A percentile compares a stretch with the other conserved stretches of the same genome.
These are phyloP conservation scores for Ilex aquifolium DNA, from an alignment of 257 asterid genomes.

Conservation along the genomic window DNA sequence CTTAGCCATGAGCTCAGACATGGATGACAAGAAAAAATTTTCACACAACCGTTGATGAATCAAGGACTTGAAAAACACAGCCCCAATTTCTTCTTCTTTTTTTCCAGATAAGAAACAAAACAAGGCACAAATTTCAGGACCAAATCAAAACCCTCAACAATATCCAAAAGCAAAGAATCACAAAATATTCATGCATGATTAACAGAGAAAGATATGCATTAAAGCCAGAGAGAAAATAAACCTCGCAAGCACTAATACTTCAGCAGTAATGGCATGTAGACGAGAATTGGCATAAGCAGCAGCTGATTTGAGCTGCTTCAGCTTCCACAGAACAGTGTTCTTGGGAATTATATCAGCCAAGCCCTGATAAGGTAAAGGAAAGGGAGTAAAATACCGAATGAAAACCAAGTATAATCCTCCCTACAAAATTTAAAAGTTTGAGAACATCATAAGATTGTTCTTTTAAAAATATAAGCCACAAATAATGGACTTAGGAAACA, in stretches of 20 bases:
- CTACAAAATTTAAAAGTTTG: background rate
- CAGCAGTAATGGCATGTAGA: slow-evolving; percentile 86
- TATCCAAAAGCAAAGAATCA: no score
- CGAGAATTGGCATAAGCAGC: slow-evolving; percentile 93
- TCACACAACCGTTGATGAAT: no score
- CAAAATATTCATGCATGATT: no score
- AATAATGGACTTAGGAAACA: background rate
- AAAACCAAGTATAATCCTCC: no score
- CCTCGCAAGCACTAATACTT: slow-evolving; percentile 93
- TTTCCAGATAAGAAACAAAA: no score
- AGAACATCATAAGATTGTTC: background rate
- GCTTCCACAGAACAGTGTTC: slow-evolving; percentile 80
- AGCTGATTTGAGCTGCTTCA: slow-evolving; percentile 73
- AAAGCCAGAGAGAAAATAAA: slow-evolving; percentile 25
- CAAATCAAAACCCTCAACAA: no score
- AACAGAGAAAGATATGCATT: background rate
- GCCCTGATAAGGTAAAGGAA: slow-evolving; percentile 25
- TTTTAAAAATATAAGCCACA: background rate
- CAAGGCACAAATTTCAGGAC: no score
- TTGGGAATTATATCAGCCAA: slow-evolving; percentile 79
- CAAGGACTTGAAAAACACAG: no score
- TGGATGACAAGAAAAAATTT: no score
- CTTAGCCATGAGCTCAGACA: no score
- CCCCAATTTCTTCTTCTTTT: no score
- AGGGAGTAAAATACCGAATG: background rate